Base-by-base conservation (phyloP, 768 basidiomycete genomes). In the Tricholoma matsutake region DNA sequence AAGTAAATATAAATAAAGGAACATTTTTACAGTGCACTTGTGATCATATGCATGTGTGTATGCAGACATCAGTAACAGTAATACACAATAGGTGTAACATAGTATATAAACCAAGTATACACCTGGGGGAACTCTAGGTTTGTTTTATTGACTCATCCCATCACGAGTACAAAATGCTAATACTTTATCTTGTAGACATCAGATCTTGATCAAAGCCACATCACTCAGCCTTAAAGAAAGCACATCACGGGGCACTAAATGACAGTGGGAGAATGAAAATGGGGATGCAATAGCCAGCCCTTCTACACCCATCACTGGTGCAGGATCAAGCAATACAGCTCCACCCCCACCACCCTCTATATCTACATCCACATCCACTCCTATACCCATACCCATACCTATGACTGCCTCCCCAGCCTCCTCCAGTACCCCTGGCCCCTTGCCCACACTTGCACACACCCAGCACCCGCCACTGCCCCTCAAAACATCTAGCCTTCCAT, bases 131-230 rank as follows among this genome's bases (percentile, higher is more conserved):
- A n/a, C n/a, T n/a, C 91, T 58, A 85, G 88, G 91, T 89, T 63
- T 54, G 75, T 75, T 29, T 52, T 54, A 7, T 41, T 37, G 34
- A 49, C 58, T 60, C 13, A n/a, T n/a, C n/a, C n/a, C n/a, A n/a
- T n/a, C n/a, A n/a, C n/a, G n/a, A n/a, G n/a, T n/a, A n/a, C n/a
- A n/a, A n/a, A n/a, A n/a, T n/a, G n/a, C n/a, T n/a, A n/a, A n/a
- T n/a, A n/a, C n/a, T n/a, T n/a, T n/a, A n/a, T 45, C n/a, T n/a
- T n/a, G n/a, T n/a, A 93, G 91, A 68, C 90, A 92, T 66, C 91
- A 94, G 71, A 92, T 93, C 59, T 75, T 92, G 34, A 83, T 92
- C 62, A 92, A 91, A 72, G 92, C 91, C 1, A 93, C 88, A 1
- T 76, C 81, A 16, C 72, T 94, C 16, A 87, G 89, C 9, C 76